Evolutionary conservation across 495 filamentous ascomycete genomes (phyloP), one percentile per base, ranked within the genome.

Genomic region (Neurospora tetrasperma): DNA sequence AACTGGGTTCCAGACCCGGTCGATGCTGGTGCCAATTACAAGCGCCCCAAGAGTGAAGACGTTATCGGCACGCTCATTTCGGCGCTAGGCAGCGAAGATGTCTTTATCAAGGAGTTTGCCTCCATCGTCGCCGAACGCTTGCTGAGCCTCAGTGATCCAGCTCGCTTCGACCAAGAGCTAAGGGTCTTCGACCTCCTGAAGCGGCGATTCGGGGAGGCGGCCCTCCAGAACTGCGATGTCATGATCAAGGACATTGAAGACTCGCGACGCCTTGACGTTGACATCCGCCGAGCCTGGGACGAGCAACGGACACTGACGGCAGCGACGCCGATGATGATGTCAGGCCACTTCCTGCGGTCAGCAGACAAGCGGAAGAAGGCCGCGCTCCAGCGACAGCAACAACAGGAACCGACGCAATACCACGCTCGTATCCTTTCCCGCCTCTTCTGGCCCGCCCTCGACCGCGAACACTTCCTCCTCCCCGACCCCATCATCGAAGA

Each of bases 241-340:
- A 99, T 99, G 96, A 87, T 98, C 39, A 91, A 90, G 68, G 96
- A 99, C 82, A 90, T 98, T n/a, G 86, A 90, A 69, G 94, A 97
- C 77, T 97, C 94, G 14, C 85, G 87, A 66, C 87, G 89, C 66
- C 87, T 96, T 69, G 90, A 97, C 77, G 77, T 82, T 38, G 79
- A 84, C 38, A 92, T 97, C 41, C 81, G 88, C 18, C 85, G 84
- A 42, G 66, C 38, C 11, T 66, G 54, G 54, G 54, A 66, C 27
- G 54, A 66, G 27, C 41, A 74, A 39, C 59, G 27, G 42, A 71
- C 4, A 35, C 3, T 35, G 27, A 20, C 42, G 5, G 39, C 70
- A 69, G 70, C 23, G 5, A 40, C 48, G 27, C 27, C 71, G 4
- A 46, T 20, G 27, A 81, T 66, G 44, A 79, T 74, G 69, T 79